Percentiles rank a stretch among this genome's conserved stretches.
Evolutionary conservation across 73 alveolate genomes (phyloP).

Genomic region (Paramecium primaurelia): DNA sequence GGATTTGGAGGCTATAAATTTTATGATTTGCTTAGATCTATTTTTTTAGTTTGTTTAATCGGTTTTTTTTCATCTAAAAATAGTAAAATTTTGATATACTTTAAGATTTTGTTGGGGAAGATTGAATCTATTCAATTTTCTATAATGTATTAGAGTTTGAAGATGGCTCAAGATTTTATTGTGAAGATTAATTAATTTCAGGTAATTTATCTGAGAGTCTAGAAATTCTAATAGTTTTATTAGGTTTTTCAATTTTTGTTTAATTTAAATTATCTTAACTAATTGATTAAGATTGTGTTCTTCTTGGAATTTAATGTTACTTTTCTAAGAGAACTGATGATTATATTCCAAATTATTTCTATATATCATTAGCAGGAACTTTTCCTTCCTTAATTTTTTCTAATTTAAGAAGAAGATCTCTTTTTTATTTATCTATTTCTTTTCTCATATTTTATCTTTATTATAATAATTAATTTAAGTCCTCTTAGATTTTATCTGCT

Average conservation of each 20-base stretch:
- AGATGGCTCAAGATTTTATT: not conserved
- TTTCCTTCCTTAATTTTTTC: slow-evolving; percentile 6
- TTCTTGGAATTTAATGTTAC: not conserved
- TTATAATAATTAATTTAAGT: not conserved
- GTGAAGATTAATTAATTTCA: not conserved
- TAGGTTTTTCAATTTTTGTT: not conserved
- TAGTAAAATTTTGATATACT: not conserved
- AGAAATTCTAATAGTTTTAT: not conserved
- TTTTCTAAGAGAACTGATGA: not conserved
- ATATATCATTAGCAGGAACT: not conserved
- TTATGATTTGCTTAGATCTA: not conserved
- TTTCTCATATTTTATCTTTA: not conserved
- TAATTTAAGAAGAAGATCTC: not conserved
- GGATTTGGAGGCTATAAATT: not conserved
- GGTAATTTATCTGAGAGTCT: not conserved
- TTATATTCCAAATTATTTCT: not conserved
- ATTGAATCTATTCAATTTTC: not conserved
- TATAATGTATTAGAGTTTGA: not conserved
- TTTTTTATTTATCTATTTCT: not conserved
- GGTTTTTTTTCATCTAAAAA: not conserved
- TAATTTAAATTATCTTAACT: not conserved
- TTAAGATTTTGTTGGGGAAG: not conserved
- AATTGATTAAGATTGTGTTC: not conserved
- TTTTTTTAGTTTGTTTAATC: not conserved
- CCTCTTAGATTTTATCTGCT: not conserved